Base-by-base conservation (phyloP, 1,284 basidiomycete species). In the Psilocybe mexicana region DNA sequence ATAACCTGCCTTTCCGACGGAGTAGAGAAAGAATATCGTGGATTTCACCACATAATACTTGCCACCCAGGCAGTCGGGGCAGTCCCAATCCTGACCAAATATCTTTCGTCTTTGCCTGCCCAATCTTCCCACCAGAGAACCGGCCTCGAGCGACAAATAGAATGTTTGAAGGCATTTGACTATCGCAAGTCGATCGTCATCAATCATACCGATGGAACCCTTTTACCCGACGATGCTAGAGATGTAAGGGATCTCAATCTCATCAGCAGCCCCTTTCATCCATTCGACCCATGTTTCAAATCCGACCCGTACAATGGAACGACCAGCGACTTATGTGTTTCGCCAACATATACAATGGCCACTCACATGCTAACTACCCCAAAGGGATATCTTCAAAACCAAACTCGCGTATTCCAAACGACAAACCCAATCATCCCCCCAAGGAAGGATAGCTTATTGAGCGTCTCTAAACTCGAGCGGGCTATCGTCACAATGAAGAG, bases 1-100 rank as follows among this genome's bases (percentile, higher is more conserved):
- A 72, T 83, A 43, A 67, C 74, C 36, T 80, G 74, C 56, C 54
- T 67, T 10, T 65, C 67, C 33, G 57, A 66, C 28, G 72, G 71
- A 7, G 40, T 63, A 25, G 42, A 64, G 11, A 61, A 58, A 26
- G 68, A 67, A 6, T 69, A 75, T 61, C 40, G 64, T 24, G 84
- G 81, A 8, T 90, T 90, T 65, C 78, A 83, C 52, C 86, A 86
- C 65, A 72, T 92, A 52, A 73, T 92, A 11, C 76, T 92, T 55
- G 88, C 87, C 2, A 90, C 89, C 0, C 87, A 89, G 66, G 88
- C 88, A 1, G 82, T 82, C 53, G 79, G 80, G 14, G 87, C 85
- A 4, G 70, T 76, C 6, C 74, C 76, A 4, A 69, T 87, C 6
- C 70, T 87, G 10, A 63, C 70, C 2, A 68, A 75, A 2, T 85